Evolutionary conservation across 2,329 filamentous ascomycete genomes (phyloP), one percentile per base, ranked within the genome.

Genomic region (Trichoderma sp.): DNA sequence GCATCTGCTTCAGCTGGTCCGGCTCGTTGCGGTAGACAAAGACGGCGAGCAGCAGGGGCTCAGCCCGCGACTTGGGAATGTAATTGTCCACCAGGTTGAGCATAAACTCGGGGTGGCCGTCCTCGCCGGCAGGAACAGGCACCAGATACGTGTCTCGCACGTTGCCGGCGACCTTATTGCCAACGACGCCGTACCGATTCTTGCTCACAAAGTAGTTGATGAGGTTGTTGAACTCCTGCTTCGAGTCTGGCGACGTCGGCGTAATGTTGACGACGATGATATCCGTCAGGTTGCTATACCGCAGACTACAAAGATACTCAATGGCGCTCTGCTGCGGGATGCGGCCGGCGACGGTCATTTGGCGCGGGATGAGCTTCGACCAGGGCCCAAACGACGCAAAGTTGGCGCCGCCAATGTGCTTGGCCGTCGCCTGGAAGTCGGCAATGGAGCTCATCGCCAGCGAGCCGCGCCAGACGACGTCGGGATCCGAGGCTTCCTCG

Each of bases 131-230:
- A 37, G 93, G 88, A 5, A 98, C 88, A 0, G 96, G 95, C 11
- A 97, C 90, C 37, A 98, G 86, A 78, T 98, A 98, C 1, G 94
- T 92, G 76, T 98, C 95, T 70, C 94, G 90, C 59, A 97, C 91
- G 70, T 93, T 90, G 24, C 89, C 86, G 34, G 89, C 81, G 1
- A 87, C 86, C 77, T 92, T 91, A 76, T 95, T 92, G 16, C 90
- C 90, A 7, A 97, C 86, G 1, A 98, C 95, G 24, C 94, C 95
- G 77, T 97, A 99, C 39, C 94, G 87, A 72, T 91, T 87, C 76
- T 95, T 92, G 61, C 85, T 86, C 52, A 89, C 84, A 77, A 99
- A 98, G 80, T 99, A 98, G 64, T 94, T 87, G 75, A 94, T 92
- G n/a, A 98, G 84, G 21, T 87, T 86, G 71, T 91, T 85, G 76